Percentiles rank a stretch among this genome's conserved stretches.
Conservation (phyloP, 1,284 basidiomycete species). For the Rhodotorula sp. region DNA sequence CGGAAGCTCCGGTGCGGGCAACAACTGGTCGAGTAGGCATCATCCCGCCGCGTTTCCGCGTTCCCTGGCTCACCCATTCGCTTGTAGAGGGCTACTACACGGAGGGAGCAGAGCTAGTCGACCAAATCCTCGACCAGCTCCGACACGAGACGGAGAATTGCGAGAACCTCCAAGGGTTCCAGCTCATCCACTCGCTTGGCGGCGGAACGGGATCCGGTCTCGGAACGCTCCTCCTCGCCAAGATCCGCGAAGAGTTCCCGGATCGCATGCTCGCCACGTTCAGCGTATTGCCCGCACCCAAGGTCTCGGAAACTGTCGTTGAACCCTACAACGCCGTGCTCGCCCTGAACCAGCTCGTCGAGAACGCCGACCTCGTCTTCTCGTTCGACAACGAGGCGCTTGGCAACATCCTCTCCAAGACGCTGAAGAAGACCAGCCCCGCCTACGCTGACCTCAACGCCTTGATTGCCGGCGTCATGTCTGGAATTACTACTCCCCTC, state of each 20-base stretch:
- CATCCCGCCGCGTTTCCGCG: background rate
- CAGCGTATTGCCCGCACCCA: constrained; percentile 86
- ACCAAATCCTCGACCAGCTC: constrained; percentile 63
- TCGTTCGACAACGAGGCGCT: constrained; percentile 80
- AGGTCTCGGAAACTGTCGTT: constrained; percentile 93
- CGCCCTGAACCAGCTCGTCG: constrained; percentile 85
- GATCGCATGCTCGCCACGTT: constrained; percentile 85
- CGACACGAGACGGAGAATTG: constrained; percentile 63
- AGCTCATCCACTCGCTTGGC: constrained; percentile 86
- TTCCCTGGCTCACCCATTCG: background rate
- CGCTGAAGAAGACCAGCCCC: constrained; percentile 25
- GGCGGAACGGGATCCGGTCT: constrained; percentile 89
- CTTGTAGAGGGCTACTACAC: constrained; percentile 60
- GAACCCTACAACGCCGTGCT: constrained; percentile 86
- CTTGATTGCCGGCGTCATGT: constrained; percentile 68
- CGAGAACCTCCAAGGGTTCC: constrained; percentile 90
- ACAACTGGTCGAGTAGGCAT: constrained; percentile 74
- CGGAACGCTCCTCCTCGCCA: constrained; percentile 76
- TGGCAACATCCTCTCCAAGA: constrained; percentile 66
- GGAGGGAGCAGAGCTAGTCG: constrained; percentile 80
- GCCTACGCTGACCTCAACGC: constrained; percentile 73
- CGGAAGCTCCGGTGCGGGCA: constrained; percentile 72
- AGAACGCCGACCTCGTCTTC: constrained; percentile 84
- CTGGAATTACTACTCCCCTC: constrained; percentile 81
- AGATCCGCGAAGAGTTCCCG: constrained; percentile 65